phyloP scores from a whole-genome alignment of 2,329 filamentous ascomycete genomes.

The Orbilia oligospora region DNA sequence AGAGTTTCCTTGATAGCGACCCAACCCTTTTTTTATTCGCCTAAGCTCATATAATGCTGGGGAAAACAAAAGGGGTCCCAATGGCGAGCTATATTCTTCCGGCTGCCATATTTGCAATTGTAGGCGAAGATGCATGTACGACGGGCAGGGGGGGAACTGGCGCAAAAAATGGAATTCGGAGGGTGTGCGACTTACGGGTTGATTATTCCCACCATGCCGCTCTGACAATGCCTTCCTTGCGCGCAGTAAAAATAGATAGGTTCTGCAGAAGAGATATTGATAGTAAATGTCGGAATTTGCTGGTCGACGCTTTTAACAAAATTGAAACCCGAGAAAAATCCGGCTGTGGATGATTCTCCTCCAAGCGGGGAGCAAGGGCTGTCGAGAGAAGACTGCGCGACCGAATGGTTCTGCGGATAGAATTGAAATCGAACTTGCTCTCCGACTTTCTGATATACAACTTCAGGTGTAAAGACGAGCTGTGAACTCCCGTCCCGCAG shows the following conservation, averaged over 20 bases:
- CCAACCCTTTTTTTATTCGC: conserved; percentile 22
- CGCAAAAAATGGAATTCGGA: conserved; percentile 20
- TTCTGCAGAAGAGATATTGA: conserved; percentile 77
- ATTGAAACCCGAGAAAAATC: conserved; percentile 77
- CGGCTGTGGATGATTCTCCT: conserved; percentile 65
- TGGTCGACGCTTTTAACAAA: conserved; percentile 34
- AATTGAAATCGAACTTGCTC: conserved; percentile 63
- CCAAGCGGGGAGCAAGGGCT: conserved; percentile 77
- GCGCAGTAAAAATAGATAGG: conserved; percentile 86
- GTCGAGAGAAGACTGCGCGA: conserved; percentile 83
- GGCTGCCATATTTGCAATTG: conserved; percentile 17
- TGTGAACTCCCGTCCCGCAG: conserved; percentile 37
- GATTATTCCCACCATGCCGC: conserved; percentile 82
- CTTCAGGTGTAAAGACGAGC: conserved; percentile 62
- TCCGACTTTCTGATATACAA: conserved; percentile 62
- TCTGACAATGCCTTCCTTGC: conserved; percentile 80
- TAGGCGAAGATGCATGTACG: conserved; percentile 22
- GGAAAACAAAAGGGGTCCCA: conserved; percentile 19
- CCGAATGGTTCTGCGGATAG: conserved; percentile 77
- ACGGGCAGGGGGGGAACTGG: background rate
- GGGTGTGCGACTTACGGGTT: conserved; percentile 71
- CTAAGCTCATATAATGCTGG: conserved; percentile 11
- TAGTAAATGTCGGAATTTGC: conserved; percentile 73
- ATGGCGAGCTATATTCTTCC: conserved; percentile 26
- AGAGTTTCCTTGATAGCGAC: conserved; percentile 7